Evolutionary conservation across 169 alveolate genomes (phyloP).

Genomic region (Plasmodium blacklocki): DNA sequence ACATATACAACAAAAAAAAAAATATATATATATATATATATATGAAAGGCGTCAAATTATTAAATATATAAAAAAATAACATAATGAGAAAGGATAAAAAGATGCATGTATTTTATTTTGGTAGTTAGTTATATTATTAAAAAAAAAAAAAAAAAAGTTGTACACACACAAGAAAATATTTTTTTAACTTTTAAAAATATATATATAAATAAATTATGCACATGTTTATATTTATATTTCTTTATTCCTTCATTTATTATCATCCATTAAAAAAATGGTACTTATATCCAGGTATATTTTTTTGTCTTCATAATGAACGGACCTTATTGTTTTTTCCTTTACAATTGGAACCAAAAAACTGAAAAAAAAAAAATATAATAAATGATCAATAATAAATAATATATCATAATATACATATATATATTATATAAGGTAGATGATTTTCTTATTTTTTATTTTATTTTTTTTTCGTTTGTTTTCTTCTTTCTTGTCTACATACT

Average conservation of each 20-base stretch:
- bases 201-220: too few species aligned
- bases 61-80: too few species aligned
- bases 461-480: not conserved
- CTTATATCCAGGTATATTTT: constrained; percentile 73
- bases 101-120: too few species aligned
- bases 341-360: constrained; percentile 73
- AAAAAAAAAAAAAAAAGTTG: constrained; percentile 1
- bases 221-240: not conserved
- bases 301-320: constrained; percentile 54
- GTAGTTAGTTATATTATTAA: not conserved
- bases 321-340: constrained; percentile 75
- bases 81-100: too few species aligned
- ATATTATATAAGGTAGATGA: not conserved
- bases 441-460: not conserved
- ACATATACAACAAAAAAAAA: too few species aligned
- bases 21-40: too few species aligned
- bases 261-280: constrained; percentile 63
- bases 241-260: constrained; percentile 16
- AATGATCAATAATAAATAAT: not conserved
- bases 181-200: too few species aligned
- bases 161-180: too few species aligned
- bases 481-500: constrained; percentile 23
- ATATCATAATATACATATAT: not conserved
- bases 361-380: not conserved
- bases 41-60: too few species aligned